phyloP scores from a whole-genome alignment of 495 filamentous ascomycete species.

The Penicillium crystallinum region DNA sequence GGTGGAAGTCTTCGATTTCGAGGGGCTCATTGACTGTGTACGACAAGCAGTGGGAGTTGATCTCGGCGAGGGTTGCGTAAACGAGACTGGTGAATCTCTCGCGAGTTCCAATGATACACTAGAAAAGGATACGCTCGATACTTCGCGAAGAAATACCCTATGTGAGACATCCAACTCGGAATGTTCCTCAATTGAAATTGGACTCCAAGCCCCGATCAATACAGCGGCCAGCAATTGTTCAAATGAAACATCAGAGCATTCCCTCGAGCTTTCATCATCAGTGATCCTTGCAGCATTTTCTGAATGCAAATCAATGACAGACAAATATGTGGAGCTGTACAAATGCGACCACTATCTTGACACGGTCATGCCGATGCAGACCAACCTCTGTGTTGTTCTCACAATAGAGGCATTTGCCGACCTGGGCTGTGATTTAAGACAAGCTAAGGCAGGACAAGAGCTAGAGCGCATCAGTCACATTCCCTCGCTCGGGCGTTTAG shows the following conservation, averaged over 20 bases:
- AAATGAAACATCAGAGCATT: no score
- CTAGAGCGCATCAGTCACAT: not conserved
- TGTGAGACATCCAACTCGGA: no score
- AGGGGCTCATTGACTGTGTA: no score
- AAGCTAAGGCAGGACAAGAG: not conserved
- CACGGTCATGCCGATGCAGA: not conserved
- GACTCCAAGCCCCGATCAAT: no score
- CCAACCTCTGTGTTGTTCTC: not conserved
- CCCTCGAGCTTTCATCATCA: not conserved
- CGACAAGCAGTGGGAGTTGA: no score
- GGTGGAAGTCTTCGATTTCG: conserved; percentile 8
- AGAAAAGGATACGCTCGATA: no score
- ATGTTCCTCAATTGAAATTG: conserved; percentile 1
- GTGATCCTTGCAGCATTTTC: not conserved
- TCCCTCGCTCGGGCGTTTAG: not conserved
- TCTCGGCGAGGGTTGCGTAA: no score
- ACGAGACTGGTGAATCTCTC: no score
- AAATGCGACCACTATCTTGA: not conserved
- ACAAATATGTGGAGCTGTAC: not conserved
- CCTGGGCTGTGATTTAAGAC: not conserved
- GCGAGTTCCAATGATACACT: no score
- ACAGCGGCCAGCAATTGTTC: no score
- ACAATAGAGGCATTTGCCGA: not conserved
- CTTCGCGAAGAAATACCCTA: no score
- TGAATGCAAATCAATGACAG: not conserved